These are phyloP conservation scores for Nitzschia inconspicua DNA, from an alignment of 108 stramenopile species.

Conservation along the genomic window DNA sequence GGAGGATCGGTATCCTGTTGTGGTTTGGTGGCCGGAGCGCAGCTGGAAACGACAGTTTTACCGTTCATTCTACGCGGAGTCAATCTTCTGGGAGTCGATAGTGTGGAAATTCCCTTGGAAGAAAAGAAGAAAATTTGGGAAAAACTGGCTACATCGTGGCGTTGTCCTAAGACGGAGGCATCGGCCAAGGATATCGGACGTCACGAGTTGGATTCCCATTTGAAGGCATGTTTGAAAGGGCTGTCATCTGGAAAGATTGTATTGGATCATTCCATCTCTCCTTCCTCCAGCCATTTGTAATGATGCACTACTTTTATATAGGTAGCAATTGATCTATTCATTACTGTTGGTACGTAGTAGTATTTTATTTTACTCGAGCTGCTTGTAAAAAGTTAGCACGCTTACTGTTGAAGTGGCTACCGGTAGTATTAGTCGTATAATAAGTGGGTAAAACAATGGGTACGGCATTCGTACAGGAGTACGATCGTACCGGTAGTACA, in stretches of 20 bases:
- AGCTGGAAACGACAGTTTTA: slow-evolving; percentile 28
- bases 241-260: background rate
- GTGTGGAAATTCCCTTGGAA: slow-evolving; percentile 21
- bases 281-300: no score
- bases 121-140: slow-evolving; percentile 22
- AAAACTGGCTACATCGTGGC: slow-evolving; percentile 13
- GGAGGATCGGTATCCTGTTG: slow-evolving; percentile 35
- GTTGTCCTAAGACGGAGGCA: slow-evolving; percentile 1
- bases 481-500: no score
- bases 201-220: background rate
- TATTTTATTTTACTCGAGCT: no score
- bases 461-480: no score
- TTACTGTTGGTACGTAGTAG: no score
- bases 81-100: slow-evolving; percentile 31
- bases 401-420: no score
- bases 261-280: background rate
- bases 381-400: no score
- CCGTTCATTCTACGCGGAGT: slow-evolving; percentile 48
- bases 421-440: no score
- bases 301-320: no score
- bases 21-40: slow-evolving; percentile 29
- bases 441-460: no score
- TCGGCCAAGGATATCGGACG: slow-evolving; percentile 12
- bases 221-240: slow-evolving; percentile 6
- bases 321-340: no score